These are phyloP conservation scores for Pythium vanterpoolii DNA, from an alignment of 352 stramenopile species.

Conservation along the genomic window DNA sequence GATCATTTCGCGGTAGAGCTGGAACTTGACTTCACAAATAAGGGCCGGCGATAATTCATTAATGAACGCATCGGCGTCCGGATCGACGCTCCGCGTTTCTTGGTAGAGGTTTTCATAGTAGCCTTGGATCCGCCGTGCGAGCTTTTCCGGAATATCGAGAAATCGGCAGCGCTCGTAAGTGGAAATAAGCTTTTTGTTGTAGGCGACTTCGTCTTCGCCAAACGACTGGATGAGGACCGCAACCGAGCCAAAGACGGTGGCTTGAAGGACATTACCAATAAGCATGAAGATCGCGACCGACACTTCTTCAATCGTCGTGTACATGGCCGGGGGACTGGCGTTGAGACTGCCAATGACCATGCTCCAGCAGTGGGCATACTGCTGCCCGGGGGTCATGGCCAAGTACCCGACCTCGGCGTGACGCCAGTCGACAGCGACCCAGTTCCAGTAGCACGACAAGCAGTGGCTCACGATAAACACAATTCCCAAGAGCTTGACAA, in stretches of 20 bases:
- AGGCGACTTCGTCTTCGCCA: constrained; percentile 63
- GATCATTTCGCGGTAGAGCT: constrained; percentile 76
- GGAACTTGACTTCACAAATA: constrained; percentile 78
- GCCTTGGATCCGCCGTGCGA: constrained; percentile 54
- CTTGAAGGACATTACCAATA: constrained; percentile 64
- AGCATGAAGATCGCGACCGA: constrained; percentile 70
- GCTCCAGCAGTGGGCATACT: constrained; percentile 60
- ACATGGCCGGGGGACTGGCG: constrained; percentile 58
- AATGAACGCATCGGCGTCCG: constrained; percentile 72
- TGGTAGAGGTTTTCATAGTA: constrained; percentile 76
- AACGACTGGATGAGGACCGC: constrained; percentile 68
- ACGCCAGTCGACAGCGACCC: constrained; percentile 44
- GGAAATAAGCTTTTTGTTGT: constrained; percentile 72
- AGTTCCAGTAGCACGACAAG: constrained; percentile 70
- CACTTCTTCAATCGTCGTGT: constrained; percentile 44
- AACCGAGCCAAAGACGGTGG: constrained; percentile 67
- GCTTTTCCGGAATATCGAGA: constrained; percentile 52
- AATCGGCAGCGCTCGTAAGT: constrained; percentile 68
- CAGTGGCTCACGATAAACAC: constrained; percentile 59
- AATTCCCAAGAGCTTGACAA: constrained; percentile 45
- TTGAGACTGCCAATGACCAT: constrained; percentile 61
- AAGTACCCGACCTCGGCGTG: constrained; percentile 31
- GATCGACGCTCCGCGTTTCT: constrained; percentile 61
- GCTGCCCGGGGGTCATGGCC: constrained; percentile 24
- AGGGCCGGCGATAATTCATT: constrained; percentile 71